A percentile compares a stretch with the other conserved stretches of the same genome.
These are phyloP conservation scores for Cadophora sp. DNA, from an alignment of 2,329 filamentous ascomycete species.

Conservation along the genomic window DNA sequence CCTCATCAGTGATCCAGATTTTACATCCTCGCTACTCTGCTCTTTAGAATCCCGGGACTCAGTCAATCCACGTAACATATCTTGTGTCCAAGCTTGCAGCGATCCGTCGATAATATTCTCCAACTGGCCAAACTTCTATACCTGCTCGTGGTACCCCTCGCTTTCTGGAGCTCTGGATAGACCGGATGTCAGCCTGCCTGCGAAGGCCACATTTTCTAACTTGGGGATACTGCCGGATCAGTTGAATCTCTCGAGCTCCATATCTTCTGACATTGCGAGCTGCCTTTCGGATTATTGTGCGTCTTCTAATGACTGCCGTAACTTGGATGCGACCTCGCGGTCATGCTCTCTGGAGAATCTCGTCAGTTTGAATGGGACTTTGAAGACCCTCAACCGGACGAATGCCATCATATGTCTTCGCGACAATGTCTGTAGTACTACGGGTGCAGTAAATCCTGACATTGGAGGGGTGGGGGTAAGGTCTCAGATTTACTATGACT, in stretches of 20 bases:
- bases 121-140: constrained; percentile 27
- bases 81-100: constrained; percentile 16
- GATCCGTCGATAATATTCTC: constrained; percentile 8
- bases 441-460: constrained; percentile 21
- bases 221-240: constrained; percentile 2
- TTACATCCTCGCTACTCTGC: constrained; percentile 14
- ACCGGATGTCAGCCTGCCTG: not conserved
- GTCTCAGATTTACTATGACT: not conserved
- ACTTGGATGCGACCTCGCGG: not conserved
- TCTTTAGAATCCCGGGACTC: not conserved
- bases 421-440: constrained; percentile 21
- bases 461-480: constrained; percentile 23
- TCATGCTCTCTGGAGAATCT: constrained; percentile 19
- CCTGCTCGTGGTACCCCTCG: constrained; percentile 16
- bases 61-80: not conserved
- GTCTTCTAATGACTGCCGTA: constrained; percentile 11
- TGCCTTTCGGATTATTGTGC: constrained; percentile 20
- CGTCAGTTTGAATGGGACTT: not conserved
- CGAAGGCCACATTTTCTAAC: constrained; percentile 10
- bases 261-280: constrained; percentile 4
- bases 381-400: not conserved
- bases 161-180: not conserved
- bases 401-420: constrained; percentile 18
- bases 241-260: not conserved
- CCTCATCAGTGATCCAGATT: constrained; percentile 11